Evolutionary conservation across 306 rosid species (phyloP).

Genomic region (Pterocarpus macrocarpus): DNA sequence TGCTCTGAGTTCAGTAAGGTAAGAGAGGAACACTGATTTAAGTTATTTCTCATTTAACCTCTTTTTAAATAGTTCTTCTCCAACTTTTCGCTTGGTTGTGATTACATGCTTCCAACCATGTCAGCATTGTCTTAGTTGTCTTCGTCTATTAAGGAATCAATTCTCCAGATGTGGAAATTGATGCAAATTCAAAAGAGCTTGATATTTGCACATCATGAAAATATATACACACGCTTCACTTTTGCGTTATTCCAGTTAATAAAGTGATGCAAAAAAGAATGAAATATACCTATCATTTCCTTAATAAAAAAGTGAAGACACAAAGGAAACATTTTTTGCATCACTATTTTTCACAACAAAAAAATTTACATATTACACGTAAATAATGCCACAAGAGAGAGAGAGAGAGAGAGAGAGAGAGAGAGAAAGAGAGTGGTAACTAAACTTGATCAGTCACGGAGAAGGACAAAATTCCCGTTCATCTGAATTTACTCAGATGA

Average conservation of each 20-base stretch:
- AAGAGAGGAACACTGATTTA: too few relatives aligned
- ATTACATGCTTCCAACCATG: not conserved
- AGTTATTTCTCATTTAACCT: too few relatives aligned
- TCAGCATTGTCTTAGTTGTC: conserved; percentile 15
- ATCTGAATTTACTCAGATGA: not conserved
- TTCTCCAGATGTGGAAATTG: not conserved
- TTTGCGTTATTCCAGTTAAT: not conserved
- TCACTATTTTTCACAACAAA: not conserved
- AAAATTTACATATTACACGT: conserved; percentile 11
- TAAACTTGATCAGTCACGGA: not conserved
- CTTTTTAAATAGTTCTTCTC: too few relatives aligned
- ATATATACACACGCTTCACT: not conserved
- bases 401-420: not conserved
- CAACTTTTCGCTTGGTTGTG: not conserved
- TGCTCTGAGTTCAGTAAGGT: not conserved
- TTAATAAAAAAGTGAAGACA: not conserved
- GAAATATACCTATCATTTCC: not conserved
- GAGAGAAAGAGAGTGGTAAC: not conserved
- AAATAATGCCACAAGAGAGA: not conserved
- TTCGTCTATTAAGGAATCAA: conserved; percentile 4
- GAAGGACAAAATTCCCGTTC: conserved; percentile 12
- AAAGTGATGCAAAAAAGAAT: conserved; percentile 12
- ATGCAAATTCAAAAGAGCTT: not conserved
- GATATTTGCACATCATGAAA: not conserved
- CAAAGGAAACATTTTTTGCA: not conserved